A percentile compares a stretch with the other conserved stretches of the same genome.
These are phyloP conservation scores for Solanum paucissectum DNA, from an alignment of 257 asterid species.

Conservation along the genomic window DNA sequence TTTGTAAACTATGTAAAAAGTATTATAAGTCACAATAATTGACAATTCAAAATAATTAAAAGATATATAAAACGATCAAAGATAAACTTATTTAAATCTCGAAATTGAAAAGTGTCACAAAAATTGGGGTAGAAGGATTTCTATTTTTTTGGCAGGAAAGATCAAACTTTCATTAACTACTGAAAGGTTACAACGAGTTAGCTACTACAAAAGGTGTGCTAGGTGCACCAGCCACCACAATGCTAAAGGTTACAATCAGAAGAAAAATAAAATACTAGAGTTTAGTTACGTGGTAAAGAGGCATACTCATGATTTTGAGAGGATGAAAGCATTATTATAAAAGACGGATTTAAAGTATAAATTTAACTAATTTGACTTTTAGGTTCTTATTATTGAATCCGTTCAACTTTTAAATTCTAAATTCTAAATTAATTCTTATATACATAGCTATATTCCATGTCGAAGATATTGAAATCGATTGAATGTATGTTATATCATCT, in stretches of 20 bases:
- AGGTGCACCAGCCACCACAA: neutral
- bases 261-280: neutral
- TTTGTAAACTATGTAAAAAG: no score
- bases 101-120: rapidly evolving
- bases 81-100: no score
- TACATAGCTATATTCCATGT: no score
- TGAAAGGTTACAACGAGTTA: neutral
- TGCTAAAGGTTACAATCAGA: neutral
- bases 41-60: no score
- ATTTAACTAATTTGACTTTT: no score
- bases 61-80: rapidly evolving
- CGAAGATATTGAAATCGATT: neutral
- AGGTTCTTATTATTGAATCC: no score
- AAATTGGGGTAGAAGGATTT: no score
- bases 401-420: no score
- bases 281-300: neutral
- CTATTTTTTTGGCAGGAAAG: neutral
- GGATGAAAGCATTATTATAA: neutral
- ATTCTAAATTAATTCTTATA: no score
- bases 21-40: no score
- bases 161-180: neutral
- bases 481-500: neutral
- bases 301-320: neutral
- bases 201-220: neutral
- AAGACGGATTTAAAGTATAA: no score